phyloP scores from a whole-genome alignment of 345 rosid species.

The Diplotaxis tenuifolia region DNA sequence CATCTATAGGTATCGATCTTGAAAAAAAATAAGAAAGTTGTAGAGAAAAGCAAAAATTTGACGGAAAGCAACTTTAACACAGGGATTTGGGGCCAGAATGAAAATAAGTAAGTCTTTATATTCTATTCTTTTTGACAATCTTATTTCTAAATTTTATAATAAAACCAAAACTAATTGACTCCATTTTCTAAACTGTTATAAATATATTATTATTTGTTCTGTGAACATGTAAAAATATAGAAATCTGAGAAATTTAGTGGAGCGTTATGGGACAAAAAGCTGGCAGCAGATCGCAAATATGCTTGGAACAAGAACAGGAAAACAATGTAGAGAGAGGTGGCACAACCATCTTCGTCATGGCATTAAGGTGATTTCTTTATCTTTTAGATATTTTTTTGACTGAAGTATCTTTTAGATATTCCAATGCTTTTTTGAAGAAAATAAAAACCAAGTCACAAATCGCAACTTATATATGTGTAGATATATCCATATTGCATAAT shows the following conservation, averaged over 20 bases:
- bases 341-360: slow-evolving; percentile 48
- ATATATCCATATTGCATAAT: too few relatives aligned
- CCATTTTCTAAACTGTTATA: background rate
- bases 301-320: slow-evolving; percentile 61
- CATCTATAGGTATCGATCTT: background rate
- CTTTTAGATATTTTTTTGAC: too few relatives aligned
- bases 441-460: background rate
- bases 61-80: background rate
- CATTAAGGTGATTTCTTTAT: background rate
- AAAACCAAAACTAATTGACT: background rate
- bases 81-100: background rate
- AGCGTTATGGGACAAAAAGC: slow-evolving; percentile 52
- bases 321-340: slow-evolving; percentile 92
- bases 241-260: slow-evolving; percentile 50
- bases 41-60: background rate
- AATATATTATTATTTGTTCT: background rate
- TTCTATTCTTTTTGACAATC: background rate
- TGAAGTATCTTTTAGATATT: background rate
- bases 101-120: background rate
- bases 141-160: background rate
- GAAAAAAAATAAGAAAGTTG: background rate
- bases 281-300: slow-evolving; percentile 66
- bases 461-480: too few relatives aligned
- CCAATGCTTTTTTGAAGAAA: background rate
- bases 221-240: slow-evolving; percentile 31